These are phyloP conservation scores for Colletotrichum viniferum DNA, from an alignment of 2,329 filamentous ascomycete species.

Conservation along the genomic window DNA sequence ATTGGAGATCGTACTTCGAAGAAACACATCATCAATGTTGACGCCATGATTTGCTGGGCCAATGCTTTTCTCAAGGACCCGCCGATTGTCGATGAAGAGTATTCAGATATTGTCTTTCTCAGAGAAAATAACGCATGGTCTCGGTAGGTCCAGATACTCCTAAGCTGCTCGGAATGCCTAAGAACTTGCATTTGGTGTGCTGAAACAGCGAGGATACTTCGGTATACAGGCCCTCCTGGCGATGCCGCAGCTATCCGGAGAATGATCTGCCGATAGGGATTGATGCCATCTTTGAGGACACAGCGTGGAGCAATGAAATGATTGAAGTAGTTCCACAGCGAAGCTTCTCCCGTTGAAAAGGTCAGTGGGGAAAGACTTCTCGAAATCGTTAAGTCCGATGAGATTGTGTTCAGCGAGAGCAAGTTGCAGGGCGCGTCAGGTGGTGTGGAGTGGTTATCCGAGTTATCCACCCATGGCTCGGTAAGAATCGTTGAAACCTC, in stretches of 20 bases:
- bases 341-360: neutral
- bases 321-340: neutral
- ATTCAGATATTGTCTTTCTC: neutral
- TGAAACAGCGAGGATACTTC: neutral
- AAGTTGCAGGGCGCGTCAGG: neutral
- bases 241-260: neutral
- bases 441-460: neutral
- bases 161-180: neutral
- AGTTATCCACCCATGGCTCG: neutral
- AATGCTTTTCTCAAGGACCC: neutral
- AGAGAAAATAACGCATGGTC: neutral
- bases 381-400: neutral
- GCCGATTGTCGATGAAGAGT: neutral
- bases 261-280: neutral
- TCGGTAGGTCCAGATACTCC: neutral
- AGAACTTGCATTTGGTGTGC: neutral
- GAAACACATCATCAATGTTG: neutral
- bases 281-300: neutral
- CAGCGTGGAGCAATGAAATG: neutral
- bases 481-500: neutral
- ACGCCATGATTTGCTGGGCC: neutral
- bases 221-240: neutral
- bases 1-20: neutral
- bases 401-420: fast-evolving
- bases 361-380: neutral